Evolutionary conservation across 176 grass and related monocot genomes (phyloP), one percentile per base, ranked within the genome.

Genomic region (Carex littledalei): DNA sequence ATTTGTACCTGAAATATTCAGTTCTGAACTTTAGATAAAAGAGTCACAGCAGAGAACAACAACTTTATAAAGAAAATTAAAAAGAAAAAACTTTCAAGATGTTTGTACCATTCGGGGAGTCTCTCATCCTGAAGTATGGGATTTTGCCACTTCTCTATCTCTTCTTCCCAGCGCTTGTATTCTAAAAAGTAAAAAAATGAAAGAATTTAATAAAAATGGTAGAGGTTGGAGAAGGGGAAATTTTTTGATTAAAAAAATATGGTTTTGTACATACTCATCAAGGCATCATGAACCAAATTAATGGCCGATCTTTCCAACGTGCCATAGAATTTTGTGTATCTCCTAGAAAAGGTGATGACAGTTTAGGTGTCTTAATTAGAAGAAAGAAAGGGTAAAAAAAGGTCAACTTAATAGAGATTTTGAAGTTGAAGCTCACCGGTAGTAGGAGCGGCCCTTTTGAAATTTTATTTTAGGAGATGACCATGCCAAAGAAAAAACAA

Each of bases 251-350:
- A 50, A 32, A 55, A 77, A 2, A 52, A 49, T 6, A 85, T 70
- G 53, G 85, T 45, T 85, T 81, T 26, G 83, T 84, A 90, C 95
- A 90, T 98, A 98, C 95, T 93, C 83, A 84, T 98, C 75, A 98
- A 94, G 15, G 95, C 86, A 86, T 94, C 95, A 85, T 98, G 89
- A 37, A 90, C 95, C 75, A 98, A 91, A 81, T 98, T 90, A 78
- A 94, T 21, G 47, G 95, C 92, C 52, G 95, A 98, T 84, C 89
- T 98, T 85, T 94, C 91, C 1, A 89, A 98, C 37, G 91, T 93
- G 73, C 95, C 95, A 87, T 98, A 98, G 84, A 98, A 98, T 62
- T 94, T 98, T 35, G 95, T 98, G 67, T 94, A 98, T 85, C 95
- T 94, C 95, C 95, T 98, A 91, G 54, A 86, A 94, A 85, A 47